Base-by-base conservation (phyloP, 208 protist species). In the Novymonas esmeraldas region DNA sequence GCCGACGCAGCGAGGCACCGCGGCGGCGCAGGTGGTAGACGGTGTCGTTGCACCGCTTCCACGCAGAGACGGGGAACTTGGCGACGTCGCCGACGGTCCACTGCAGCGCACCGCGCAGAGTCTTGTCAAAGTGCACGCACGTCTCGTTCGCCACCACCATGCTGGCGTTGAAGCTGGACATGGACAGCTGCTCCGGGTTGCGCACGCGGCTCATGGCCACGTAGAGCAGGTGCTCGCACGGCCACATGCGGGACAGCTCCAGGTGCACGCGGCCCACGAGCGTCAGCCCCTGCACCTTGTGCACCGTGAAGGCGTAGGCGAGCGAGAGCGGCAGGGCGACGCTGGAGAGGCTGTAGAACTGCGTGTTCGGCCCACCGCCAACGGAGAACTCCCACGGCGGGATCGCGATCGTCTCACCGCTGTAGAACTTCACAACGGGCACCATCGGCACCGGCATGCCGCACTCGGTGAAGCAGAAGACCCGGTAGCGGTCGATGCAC, bases 281-380 rank as follows among this genome's bases (percentile, higher is more conserved):
- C 33, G 87, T 93, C 54, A 95, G 71, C 1, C 90, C 90, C 76
- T 95, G 90, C 71, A 93, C 87, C 76, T 95, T 95, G 76, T 95
- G 90, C 72, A 95, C 90, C 9, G 90, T 95, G 73, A 95, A 95
- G 73, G 90, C 90, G 66, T 93, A 95, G 60, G 90, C 90, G n/a
- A 93, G 65, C 33, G 78, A 85, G 42, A 95, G 83, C 10, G 90
- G 90, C 9, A 95, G 57, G 28, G 84, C 78, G 11, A 95, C 87
- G 28, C 73, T 85, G 34, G 81, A 87, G 6, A 91, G 79, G 62
- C 76, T 85, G 75, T 92, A 95, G 73, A 85, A 95, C 45, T 92
- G 74, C 50, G 87, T 92, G 57, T 76, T 82, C 20, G 85, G 76
- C 16, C 62, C 67, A 6, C 90, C 90, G n/a, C 87, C 90, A 20